These are phyloP conservation scores for Striga asiatica DNA, from an alignment of 257 asterid genomes.

Conservation along the genomic window DNA sequence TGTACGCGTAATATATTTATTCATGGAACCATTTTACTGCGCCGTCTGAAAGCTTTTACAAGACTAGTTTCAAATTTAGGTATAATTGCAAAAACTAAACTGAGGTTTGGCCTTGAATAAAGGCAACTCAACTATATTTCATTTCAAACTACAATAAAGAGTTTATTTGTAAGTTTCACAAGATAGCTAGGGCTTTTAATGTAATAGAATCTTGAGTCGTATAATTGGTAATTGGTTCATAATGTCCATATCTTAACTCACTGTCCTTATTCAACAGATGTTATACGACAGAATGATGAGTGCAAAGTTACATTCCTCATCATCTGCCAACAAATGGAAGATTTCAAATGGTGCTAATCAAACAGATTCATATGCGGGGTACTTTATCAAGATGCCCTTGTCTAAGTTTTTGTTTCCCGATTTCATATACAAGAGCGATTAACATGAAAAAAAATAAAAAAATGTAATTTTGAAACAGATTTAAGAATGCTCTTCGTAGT, in stretches of 20 bases:
- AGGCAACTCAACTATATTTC: too few species aligned
- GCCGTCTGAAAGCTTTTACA: too few species aligned
- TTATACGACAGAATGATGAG: constrained; percentile 72
- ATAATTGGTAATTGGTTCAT: not conserved
- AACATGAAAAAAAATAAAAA: too few species aligned
- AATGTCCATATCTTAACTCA: constrained; percentile 6
- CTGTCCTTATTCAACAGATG: constrained; percentile 37
- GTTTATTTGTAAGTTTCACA: not conserved
- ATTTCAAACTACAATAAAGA: not conserved
- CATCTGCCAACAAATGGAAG: constrained; percentile 74
- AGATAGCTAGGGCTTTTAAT: not conserved
- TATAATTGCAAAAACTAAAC: not conserved
- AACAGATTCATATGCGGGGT: constrained; percentile 70
- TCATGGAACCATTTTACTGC: too few species aligned
- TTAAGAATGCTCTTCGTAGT: constrained; percentile 65
- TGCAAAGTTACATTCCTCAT: constrained; percentile 64
- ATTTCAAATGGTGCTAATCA: constrained; percentile 34
- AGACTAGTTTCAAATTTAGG: too few species aligned
- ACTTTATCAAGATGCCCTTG: constrained; percentile 14
- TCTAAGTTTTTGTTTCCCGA: not conserved
- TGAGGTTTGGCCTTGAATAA: not conserved
- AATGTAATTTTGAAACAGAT: constrained; percentile 48
- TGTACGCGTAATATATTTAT: too few species aligned
- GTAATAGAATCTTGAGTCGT: not conserved
- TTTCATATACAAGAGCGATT: too few species aligned